Evolutionary conservation across 1,284 basidiomycete species (phyloP).

Genomic region (Austroboletus niveus): DNA sequence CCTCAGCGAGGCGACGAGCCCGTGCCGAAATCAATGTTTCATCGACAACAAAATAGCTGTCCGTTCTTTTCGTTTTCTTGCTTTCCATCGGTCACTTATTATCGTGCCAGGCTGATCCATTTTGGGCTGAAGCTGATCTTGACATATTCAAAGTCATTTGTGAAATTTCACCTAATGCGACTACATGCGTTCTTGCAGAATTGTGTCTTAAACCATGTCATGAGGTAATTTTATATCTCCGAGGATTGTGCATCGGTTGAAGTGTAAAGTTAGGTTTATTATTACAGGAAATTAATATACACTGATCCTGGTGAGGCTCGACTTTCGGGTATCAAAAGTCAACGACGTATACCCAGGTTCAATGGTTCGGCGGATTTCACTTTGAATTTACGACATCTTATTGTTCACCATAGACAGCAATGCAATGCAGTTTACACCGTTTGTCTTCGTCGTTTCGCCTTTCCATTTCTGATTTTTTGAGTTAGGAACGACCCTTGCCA

Average conservation of each 20-base stretch:
- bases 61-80: background rate
- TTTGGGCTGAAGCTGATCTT: conserved; percentile 25
- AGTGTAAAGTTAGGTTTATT: conserved; percentile 25
- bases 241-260: background rate
- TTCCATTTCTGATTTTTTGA: background rate
- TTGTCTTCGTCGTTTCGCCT: conserved; percentile 3
- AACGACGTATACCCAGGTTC: conserved; percentile 19
- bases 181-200: conserved; percentile 39
- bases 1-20: conserved; percentile 16
- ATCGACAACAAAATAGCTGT: conserved; percentile 27
- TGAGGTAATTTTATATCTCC: conserved; percentile 31
- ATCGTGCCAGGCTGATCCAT: conserved; percentile 11
- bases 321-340: conserved; percentile 1
- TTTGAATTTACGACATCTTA: conserved; percentile 2
- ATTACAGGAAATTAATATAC: conserved; percentile 23
- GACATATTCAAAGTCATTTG: conserved; percentile 31
- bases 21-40: conserved; percentile 44
- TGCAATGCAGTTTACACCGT: conserved; percentile 39
- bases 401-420: conserved; percentile 28
- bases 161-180: conserved; percentile 33
- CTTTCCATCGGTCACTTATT: background rate
- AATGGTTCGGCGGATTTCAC: conserved; percentile 14
- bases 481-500: conserved; percentile 37
- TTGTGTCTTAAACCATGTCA: conserved; percentile 39
- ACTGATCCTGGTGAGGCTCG: conserved; percentile 2